A percentile compares a stretch with the other conserved stretches of the same genome.
These are phyloP conservation scores for Chalciporus pseudorubinellus DNA, from an alignment of 768 basidiomycete species.

Conservation along the genomic window DNA sequence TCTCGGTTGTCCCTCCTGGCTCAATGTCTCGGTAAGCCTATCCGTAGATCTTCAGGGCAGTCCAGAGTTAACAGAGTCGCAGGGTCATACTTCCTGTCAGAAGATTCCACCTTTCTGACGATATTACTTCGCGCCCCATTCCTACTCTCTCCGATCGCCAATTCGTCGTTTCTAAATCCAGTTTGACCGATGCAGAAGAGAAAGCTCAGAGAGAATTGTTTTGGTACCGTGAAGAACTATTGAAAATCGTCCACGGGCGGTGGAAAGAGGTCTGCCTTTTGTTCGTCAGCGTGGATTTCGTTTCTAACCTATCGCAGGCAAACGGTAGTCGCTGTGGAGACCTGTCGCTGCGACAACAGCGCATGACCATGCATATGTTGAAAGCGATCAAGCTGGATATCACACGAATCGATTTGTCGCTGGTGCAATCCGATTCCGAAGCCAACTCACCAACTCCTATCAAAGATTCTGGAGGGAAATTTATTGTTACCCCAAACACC, in stretches of 20 bases:
- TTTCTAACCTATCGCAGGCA: slow-evolving; percentile 46
- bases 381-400: slow-evolving; percentile 70
- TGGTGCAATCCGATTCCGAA: slow-evolving; percentile 36
- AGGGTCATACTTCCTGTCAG: slow-evolving; percentile 72
- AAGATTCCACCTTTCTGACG: slow-evolving; percentile 61
- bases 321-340: slow-evolving; percentile 76
- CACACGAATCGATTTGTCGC: slow-evolving; percentile 54
- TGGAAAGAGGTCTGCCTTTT: slow-evolving; percentile 77
- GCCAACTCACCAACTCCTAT: slow-evolving; percentile 10
- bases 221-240: slow-evolving; percentile 92
- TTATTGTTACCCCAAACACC: slow-evolving; percentile 52
- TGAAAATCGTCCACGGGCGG: slow-evolving; percentile 60
- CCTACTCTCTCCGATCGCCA: slow-evolving; percentile 87
- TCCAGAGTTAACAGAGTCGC: slow-evolving; percentile 6
- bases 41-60: background rate
- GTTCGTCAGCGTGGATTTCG: background rate
- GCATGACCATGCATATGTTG: slow-evolving; percentile 77
- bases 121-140: slow-evolving; percentile 61
- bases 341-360: slow-evolving; percentile 73
- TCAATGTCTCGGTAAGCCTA: slow-evolving; percentile 70
- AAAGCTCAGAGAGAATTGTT: slow-evolving; percentile 75
- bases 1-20: slow-evolving; percentile 78
- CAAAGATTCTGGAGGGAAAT: slow-evolving; percentile 37
- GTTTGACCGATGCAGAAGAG: slow-evolving; percentile 57
- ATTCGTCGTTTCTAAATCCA: slow-evolving; percentile 81